phyloP scores from a whole-genome alignment of 2,329 filamentous ascomycete species.

The Westerdykella ornata region DNA sequence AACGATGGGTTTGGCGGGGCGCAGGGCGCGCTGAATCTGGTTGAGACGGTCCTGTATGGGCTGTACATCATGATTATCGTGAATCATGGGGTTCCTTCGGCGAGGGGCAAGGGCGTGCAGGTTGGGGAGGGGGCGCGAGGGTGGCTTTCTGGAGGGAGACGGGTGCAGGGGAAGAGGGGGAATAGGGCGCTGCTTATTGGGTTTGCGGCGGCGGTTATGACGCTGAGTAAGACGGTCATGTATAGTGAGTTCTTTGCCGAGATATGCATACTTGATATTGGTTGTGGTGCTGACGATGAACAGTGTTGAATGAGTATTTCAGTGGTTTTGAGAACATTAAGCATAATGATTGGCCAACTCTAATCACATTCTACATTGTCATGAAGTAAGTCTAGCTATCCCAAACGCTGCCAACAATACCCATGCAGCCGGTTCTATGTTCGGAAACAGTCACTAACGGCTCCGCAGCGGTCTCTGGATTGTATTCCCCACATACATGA shows the following conservation, averaged over 20 bases:
- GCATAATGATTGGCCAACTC: slow-evolving; percentile 51
- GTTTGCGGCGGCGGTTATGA: slow-evolving; percentile 56
- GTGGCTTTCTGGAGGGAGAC: slow-evolving; percentile 45
- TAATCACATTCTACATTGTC: slow-evolving; percentile 57
- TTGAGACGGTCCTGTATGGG: slow-evolving; percentile 61
- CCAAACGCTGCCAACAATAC: not conserved
- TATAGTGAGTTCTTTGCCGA: slow-evolving; percentile 49
- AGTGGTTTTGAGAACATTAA: slow-evolving; percentile 56
- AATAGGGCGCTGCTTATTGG: slow-evolving; percentile 53
- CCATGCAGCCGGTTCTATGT: not conserved
- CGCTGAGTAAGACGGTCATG: slow-evolving; percentile 60
- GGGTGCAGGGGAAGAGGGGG: slow-evolving; percentile 47
- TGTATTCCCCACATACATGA: slow-evolving; percentile 56
- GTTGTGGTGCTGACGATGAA: not conserved
- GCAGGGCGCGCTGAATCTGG: slow-evolving; percentile 61
- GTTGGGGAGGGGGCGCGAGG: slow-evolving; percentile 36
- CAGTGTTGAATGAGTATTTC: slow-evolving; percentile 56
- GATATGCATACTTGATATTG: not conserved
- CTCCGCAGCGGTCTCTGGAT: slow-evolving; percentile 56
- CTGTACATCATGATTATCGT: slow-evolving; percentile 54
- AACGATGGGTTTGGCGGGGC: slow-evolving; percentile 70
- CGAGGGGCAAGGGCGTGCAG: slow-evolving; percentile 38
- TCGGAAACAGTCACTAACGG: slow-evolving; percentile 12
- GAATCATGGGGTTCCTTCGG: slow-evolving; percentile 29
- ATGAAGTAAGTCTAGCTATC: slow-evolving; percentile 53